Evolutionary conservation across 2,329 filamentous ascomycete genomes (phyloP).

Genomic region (Pyrenophora teres): DNA sequence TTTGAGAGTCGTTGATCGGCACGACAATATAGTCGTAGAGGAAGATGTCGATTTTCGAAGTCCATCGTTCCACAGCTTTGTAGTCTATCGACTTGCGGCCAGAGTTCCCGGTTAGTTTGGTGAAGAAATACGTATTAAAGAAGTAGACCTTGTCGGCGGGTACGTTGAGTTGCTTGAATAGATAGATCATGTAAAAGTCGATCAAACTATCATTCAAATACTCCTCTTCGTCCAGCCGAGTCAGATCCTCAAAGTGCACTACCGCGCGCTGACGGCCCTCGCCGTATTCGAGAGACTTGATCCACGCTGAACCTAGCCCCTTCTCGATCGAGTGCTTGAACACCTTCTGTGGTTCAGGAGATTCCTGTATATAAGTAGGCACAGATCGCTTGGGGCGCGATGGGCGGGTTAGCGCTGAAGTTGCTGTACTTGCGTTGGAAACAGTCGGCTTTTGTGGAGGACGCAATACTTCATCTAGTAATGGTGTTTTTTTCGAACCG

Average conservation of each 20-base stretch:
- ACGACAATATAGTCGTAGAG: conserved; percentile 87
- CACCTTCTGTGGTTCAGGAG: neutral
- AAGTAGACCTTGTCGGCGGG: conserved; percentile 74
- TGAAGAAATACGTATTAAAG: conserved; percentile 92
- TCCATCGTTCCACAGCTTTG: conserved; percentile 84
- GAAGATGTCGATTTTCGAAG: conserved; percentile 81
- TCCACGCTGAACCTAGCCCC: conserved; percentile 39
- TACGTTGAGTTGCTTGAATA: conserved; percentile 44
- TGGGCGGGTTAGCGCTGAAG: conserved; percentile 7
- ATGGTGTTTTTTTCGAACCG: neutral
- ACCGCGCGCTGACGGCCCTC: conserved; percentile 64
- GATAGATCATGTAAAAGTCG: conserved; percentile 75
- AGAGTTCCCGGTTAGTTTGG: conserved; percentile 67
- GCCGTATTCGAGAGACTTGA: conserved; percentile 64
- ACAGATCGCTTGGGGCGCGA: conserved; percentile 14
- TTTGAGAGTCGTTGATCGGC: conserved; percentile 77
- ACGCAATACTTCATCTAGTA: neutral
- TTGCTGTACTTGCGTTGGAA: neutral
- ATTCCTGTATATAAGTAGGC: conserved; percentile 1
- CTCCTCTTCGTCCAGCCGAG: conserved; percentile 78
- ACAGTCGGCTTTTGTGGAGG: neutral
- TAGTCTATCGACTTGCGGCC: conserved; percentile 71
- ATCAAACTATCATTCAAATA: conserved; percentile 94
- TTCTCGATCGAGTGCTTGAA: conserved; percentile 25
- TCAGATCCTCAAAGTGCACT: conserved; percentile 74